These are phyloP conservation scores for Chlorella sp. DNA, from an alignment of 139 green algal genomes.

Conservation along the genomic window DNA sequence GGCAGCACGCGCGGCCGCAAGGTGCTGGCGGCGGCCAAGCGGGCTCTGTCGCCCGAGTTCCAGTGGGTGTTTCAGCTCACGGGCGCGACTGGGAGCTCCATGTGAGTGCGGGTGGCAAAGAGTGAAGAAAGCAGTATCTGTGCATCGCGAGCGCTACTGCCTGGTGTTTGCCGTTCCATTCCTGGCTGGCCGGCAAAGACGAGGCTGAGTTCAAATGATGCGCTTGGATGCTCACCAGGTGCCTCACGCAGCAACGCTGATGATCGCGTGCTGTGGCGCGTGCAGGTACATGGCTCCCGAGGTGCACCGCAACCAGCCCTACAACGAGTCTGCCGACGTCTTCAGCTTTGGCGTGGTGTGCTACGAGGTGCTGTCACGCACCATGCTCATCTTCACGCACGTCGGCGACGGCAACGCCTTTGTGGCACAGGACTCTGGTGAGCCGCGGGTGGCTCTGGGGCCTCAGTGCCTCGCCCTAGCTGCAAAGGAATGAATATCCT, in stretches of 20 bases:
- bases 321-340: constrained; percentile 68
- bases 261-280: too few species aligned
- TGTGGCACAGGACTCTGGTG: not conserved
- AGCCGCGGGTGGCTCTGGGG: not conserved
- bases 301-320: constrained; percentile 38
- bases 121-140: too few species aligned
- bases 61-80: constrained; percentile 20
- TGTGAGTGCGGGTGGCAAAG: constrained; percentile 28
- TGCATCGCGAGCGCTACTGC: too few species aligned
- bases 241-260: too few species aligned
- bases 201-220: not conserved
- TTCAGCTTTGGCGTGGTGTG: constrained; percentile 66
- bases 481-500: not conserved
- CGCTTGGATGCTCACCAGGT: not conserved
- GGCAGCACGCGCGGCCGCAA: too few species aligned
- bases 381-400: constrained; percentile 21
- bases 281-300: too few species aligned
- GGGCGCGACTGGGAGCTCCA: constrained; percentile 15
- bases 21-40: not conserved
- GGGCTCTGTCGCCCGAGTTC: constrained; percentile 5
- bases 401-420: not conserved
- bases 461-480: not conserved
- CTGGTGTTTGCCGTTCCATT: too few species aligned
- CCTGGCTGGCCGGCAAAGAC: not conserved
- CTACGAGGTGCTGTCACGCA: constrained; percentile 25